phyloP scores from a whole-genome alignment of 306 rosid genomes.

The Erythrophleum fordii region DNA sequence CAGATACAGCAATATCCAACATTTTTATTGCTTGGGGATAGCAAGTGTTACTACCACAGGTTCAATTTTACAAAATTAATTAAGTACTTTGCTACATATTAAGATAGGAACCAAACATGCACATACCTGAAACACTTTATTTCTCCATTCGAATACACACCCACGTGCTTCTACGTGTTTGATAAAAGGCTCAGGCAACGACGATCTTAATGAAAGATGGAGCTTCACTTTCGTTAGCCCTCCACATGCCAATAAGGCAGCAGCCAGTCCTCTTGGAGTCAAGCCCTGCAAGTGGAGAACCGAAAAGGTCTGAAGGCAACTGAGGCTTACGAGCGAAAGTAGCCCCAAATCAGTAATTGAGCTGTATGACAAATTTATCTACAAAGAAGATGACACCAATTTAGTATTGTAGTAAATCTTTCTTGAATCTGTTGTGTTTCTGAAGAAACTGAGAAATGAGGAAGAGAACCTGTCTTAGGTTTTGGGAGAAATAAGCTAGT shows the following conservation, averaged over 20 bases:
- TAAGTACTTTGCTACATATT: neutral
- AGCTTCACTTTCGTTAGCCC: conserved; percentile 68
- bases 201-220: conserved; percentile 51
- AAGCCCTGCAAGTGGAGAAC: conserved; percentile 76
- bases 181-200: conserved; percentile 53
- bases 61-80: neutral
- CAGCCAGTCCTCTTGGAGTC: conserved; percentile 75
- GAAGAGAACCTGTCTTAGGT: conserved; percentile 77
- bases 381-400: conserved; percentile 36
- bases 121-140: conserved; percentile 58
- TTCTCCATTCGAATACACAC: conserved; percentile 67
- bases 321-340: conserved; percentile 73
- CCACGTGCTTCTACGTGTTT: conserved; percentile 64
- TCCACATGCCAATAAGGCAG: conserved; percentile 74
- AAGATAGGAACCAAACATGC: neutral
- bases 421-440: conserved; percentile 14
- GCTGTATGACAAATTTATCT: conserved; percentile 91
- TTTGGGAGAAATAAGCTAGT: conserved; percentile 75
- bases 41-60: neutral
- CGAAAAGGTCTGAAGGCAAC: conserved; percentile 81
- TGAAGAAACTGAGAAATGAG: conserved; percentile 13
- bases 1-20: neutral
- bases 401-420: conserved; percentile 18
- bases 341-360: conserved; percentile 84
- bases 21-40: neutral